Percentiles rank a stretch among this genome's conserved stretches.
Conservation (phyloP, 805 yeast genomes). For the Lachancea thermotolerans region DNA sequence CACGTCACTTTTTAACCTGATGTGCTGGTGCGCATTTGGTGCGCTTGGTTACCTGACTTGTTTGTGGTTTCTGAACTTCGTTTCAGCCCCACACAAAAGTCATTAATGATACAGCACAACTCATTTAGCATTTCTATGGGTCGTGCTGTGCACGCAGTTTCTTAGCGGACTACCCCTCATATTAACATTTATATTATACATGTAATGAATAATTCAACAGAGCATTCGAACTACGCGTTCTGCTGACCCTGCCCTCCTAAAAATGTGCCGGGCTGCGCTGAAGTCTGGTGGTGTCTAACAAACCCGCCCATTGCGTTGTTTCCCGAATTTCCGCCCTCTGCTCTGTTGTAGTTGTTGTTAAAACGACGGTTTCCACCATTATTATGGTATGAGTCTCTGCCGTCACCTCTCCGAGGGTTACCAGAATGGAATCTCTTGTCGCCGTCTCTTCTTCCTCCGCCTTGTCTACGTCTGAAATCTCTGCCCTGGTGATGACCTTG, state of each 20-base stretch:
- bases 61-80: conserved; percentile 51
- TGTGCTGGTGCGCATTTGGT: conserved; percentile 68
- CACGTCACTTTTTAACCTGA: conserved; percentile 53
- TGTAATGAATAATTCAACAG: conserved; percentile 6
- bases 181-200: conserved; percentile 2
- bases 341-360: conserved; percentile 8
- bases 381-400: conserved; percentile 15
- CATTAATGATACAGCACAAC: neutral
- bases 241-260: conserved; percentile 6
- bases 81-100: neutral
- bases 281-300: conserved; percentile 24
- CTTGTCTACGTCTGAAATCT: conserved; percentile 19
- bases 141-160: neutral
- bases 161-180: neutral
- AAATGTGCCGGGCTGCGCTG: conserved; percentile 4
- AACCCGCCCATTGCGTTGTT: conserved; percentile 29
- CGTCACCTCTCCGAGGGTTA: conserved; percentile 24
- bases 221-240: conserved; percentile 11
- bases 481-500: conserved; percentile 30
- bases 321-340: conserved; percentile 5
- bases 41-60: conserved; percentile 66
- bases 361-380: conserved; percentile 10
- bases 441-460: conserved; percentile 21
- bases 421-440: conserved; percentile 31
- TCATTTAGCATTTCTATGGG: neutral